phyloP scores from a whole-genome alignment of 305 asterid species.

The Fraxinus latifolia region DNA sequence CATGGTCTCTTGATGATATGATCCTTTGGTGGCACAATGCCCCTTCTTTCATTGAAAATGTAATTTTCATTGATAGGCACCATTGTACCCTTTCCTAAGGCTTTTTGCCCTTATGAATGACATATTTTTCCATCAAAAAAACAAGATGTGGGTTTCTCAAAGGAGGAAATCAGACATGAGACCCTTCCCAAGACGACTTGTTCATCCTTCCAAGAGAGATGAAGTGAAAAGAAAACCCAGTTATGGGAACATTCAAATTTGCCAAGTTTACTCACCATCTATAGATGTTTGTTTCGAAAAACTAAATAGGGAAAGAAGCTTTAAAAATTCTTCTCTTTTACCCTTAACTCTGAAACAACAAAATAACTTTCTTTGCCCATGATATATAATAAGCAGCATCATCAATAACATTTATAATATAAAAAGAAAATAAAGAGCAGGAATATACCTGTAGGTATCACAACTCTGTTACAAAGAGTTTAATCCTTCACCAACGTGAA shows the following conservation, averaged over 20 bases:
- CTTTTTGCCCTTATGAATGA: no score
- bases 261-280: background rate
- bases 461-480: conserved; percentile 48
- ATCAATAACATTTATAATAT: background rate
- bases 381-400: background rate
- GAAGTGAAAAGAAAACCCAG: background rate
- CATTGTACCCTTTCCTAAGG: no score
- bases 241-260: background rate
- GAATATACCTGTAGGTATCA: conserved; percentile 57
- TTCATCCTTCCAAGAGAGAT: background rate
- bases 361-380: background rate
- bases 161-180: background rate
- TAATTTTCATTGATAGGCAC: no score
- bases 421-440: background rate
- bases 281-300: background rate
- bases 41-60: no score
- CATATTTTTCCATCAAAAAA: no score
- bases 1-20: no score
- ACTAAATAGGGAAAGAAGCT: background rate
- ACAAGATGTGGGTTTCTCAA: background rate
- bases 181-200: background rate
- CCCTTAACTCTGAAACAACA: background rate
- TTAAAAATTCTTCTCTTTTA: background rate
- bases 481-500: conserved; percentile 66
- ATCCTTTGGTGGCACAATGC: no score